Percentiles rank a stretch among this genome's conserved stretches.
Evolutionary conservation across 2,329 filamentous ascomycete genomes (phyloP).

Genomic region (Aspergillus flavus): DNA sequence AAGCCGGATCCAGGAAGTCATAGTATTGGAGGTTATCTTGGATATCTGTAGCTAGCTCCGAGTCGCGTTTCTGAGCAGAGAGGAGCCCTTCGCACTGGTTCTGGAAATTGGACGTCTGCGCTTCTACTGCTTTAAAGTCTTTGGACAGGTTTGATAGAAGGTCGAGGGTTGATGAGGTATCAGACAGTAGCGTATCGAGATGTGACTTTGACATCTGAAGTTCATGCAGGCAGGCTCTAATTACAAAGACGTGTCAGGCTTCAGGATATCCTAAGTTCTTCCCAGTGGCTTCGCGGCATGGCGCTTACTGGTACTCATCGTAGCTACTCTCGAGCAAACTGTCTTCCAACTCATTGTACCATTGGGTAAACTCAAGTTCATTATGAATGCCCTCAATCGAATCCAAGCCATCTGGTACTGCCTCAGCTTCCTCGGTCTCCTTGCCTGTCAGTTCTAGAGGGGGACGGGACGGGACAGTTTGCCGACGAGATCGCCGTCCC

Average conservation of each 20-base stretch:
- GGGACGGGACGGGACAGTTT: slow-evolving; percentile 40
- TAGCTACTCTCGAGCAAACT: slow-evolving; percentile 80
- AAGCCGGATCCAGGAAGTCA: slow-evolving; percentile 87
- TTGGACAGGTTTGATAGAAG: slow-evolving; percentile 77
- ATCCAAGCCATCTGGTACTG: slow-evolving; percentile 15
- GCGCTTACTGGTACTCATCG: slow-evolving; percentile 74
- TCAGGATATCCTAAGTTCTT: neutral
- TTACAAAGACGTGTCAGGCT: slow-evolving; percentile 12
- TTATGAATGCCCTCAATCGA: slow-evolving; percentile 53
- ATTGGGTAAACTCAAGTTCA: slow-evolving; percentile 61
- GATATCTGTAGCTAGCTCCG: slow-evolving; percentile 78
- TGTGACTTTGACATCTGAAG: slow-evolving; percentile 79
- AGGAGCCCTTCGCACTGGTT: slow-evolving; percentile 88
- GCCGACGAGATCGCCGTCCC: slow-evolving; percentile 38
- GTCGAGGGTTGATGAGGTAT: slow-evolving; percentile 74
- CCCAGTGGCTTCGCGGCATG: neutral
- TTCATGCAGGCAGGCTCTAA: slow-evolving; percentile 76
- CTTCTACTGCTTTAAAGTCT: slow-evolving; percentile 84
- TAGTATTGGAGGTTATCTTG: slow-evolving; percentile 93
- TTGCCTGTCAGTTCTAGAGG: slow-evolving; percentile 31
- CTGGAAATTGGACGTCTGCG: slow-evolving; percentile 90
- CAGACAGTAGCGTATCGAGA: slow-evolving; percentile 74
- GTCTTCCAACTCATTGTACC: slow-evolving; percentile 63
- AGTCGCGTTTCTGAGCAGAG: slow-evolving; percentile 76
- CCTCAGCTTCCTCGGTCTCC: slow-evolving; percentile 22